Conservation (phyloP, 108 stramenopile genomes). For the Cylindrotheca fusiformis region DNA sequence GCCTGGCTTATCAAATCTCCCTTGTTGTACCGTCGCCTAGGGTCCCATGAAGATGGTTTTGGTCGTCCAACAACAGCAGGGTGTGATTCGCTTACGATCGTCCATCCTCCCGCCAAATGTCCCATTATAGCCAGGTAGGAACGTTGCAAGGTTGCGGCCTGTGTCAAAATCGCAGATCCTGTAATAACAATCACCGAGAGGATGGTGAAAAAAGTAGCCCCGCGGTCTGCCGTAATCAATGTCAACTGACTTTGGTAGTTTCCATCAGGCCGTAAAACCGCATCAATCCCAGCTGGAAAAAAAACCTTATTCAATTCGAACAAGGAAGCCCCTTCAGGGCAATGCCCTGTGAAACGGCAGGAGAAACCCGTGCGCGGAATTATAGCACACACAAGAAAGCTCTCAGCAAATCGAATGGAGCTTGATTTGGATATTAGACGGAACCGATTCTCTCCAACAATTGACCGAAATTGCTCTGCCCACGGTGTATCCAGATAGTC, state of each 20-base stretch:
- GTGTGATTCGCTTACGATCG: slow-evolving; percentile 31
- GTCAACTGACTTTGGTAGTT: slow-evolving; percentile 27
- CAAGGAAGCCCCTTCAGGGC: slow-evolving; percentile 44
- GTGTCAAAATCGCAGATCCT: slow-evolving; percentile 41
- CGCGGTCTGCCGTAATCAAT: slow-evolving; percentile 35
- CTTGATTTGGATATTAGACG: slow-evolving; percentile 47
- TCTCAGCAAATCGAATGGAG: slow-evolving; percentile 50
- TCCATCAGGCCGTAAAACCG: slow-evolving; percentile 32
- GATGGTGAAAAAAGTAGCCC: slow-evolving; percentile 31
- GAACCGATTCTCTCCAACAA: slow-evolving; percentile 66
- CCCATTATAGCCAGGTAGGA: slow-evolving; percentile 73
- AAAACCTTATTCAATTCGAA: slow-evolving; percentile 40
- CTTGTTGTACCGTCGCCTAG: slow-evolving; percentile 66
- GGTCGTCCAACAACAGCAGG: not conserved
- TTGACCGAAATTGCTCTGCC: slow-evolving; percentile 61
- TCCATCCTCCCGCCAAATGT: slow-evolving; percentile 72
- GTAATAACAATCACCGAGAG: slow-evolving; percentile 44
- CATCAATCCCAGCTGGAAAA: slow-evolving; percentile 49
- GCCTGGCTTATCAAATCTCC: slow-evolving; percentile 47
- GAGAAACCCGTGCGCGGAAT: slow-evolving; percentile 53
- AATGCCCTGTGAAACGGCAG: slow-evolving; percentile 63
- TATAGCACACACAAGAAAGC: slow-evolving; percentile 44
- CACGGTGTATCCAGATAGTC: slow-evolving; percentile 50
- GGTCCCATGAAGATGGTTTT: slow-evolving; percentile 58
- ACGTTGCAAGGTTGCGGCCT: slow-evolving; percentile 58